Base-by-base conservation (phyloP, 768 basidiomycete genomes). In the Phylloporus rhodoxanthus region DNA sequence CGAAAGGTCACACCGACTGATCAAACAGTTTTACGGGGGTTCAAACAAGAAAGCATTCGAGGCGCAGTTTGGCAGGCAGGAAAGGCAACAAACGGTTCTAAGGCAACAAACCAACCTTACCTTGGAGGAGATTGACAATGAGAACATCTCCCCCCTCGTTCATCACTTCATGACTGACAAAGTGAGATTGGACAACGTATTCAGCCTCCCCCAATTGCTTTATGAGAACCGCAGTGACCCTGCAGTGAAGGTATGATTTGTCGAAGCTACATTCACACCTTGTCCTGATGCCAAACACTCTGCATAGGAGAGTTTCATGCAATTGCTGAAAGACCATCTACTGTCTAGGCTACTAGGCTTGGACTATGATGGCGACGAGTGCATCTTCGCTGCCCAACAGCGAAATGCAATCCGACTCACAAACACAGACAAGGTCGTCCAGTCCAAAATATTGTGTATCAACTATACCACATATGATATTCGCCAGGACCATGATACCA, bases 381-480 rank as follows among this genome's bases (percentile, higher is more conserved):
- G 14, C 14, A 15, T 15, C 15, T 33, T 33, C 33, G n/a, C 15
- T 15, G 5, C 33, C 15, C 10, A 33, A 15, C 15, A 33, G 33
- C 33, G 7, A 7, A 33, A 33, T 13, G 13, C 10, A 10, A 10
- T 30, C 10, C 13, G 13, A 10, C 29, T 30, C 9, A 30, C 3
- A 13, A 53, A 11, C 43, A 60, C 13, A 50, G 55, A 0, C 13
- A 8, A 5, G 0, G 8, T 32, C 0, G 4, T 47, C 7, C 17
- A 32, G 10, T 25, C 45, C 0, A 50, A 57, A 10, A 4, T 21
- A 2, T 8, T 58, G 3, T 39, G 21, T 1, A 13, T 60, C 0
- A 46, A 43, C 26, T 62, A 56, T 19, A 58, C 53, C 0, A 62
- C 53, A 4, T 65, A 65, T 9, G 46, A 65, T 9, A 26, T 65